phyloP scores from a whole-genome alignment of 495 filamentous ascomycete genomes.

The Aspergillus egyptiacus region DNA sequence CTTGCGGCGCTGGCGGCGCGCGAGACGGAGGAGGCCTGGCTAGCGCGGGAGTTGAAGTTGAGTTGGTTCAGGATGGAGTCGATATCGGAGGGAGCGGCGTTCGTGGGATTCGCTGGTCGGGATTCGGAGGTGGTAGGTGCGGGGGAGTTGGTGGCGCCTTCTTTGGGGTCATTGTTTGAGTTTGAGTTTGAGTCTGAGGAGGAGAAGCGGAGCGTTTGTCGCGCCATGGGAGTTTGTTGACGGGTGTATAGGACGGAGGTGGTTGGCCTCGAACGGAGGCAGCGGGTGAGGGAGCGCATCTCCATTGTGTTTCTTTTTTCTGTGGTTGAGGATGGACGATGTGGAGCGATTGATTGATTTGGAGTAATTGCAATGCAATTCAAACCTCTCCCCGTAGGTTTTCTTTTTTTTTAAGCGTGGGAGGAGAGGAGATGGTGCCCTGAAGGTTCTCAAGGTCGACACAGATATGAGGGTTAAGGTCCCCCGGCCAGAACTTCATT shows the following conservation, averaged over 20 bases:
- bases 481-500: slow-evolving; percentile 3
- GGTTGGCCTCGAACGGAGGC: slow-evolving; percentile 33
- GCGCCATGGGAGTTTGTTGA: neutral
- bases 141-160: neutral
- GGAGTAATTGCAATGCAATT: no score
- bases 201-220: slow-evolving; percentile 15
- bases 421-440: neutral
- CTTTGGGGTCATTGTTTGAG: neutral
- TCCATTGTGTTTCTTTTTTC: slow-evolving; percentile 38
- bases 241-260: slow-evolving; percentile 10
- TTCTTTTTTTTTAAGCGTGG: no score
- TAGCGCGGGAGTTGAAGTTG: slow-evolving; percentile 20
- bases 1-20: neutral
- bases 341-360: neutral
- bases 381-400: neutral
- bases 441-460: no score
- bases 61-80: slow-evolving; percentile 37
- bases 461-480: neutral
- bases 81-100: no score
- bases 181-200: slow-evolving; percentile 7
- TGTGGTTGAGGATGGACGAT: neutral
- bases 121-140: neutral
- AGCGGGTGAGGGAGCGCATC: slow-evolving; percentile 29
- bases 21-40: neutral
- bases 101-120: neutral